Conservation (phyloP, 805 yeast genomes). For the Blastobotrys muscicola region DNA sequence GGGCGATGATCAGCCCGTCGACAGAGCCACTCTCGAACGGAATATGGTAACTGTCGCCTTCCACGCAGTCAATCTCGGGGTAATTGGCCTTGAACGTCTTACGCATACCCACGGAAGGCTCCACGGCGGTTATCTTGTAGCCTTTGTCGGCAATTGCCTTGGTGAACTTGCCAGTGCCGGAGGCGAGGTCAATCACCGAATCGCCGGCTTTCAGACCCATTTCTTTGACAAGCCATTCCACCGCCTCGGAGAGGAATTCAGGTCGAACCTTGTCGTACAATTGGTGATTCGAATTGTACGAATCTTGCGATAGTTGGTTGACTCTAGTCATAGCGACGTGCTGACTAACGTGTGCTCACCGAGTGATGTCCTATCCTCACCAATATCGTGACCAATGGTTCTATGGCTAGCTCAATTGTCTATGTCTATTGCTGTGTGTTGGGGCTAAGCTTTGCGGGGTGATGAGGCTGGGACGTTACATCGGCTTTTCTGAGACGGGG, state of each 20-base stretch:
- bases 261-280: slow-evolving; percentile 47
- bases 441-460: no score
- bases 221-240: slow-evolving; percentile 34
- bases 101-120: slow-evolving; percentile 52
- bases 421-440: no score
- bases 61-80: slow-evolving; percentile 32
- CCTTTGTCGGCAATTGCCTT: slow-evolving; percentile 33
- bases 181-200: slow-evolving; percentile 41
- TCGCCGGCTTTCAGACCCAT: slow-evolving; percentile 28
- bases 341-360: no score
- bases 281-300: slow-evolving; percentile 45
- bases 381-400: no score
- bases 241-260: slow-evolving; percentile 35
- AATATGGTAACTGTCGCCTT: slow-evolving; percentile 39
- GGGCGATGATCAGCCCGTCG: slow-evolving; percentile 47
- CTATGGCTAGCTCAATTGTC: no score
- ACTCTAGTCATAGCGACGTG: no score
- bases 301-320: slow-evolving; percentile 13
- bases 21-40: slow-evolving; percentile 37
- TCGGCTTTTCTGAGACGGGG: not conserved
- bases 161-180: slow-evolving; percentile 61
- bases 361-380: no score
- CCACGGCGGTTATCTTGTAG: slow-evolving; percentile 39
- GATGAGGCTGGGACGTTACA: slow-evolving; percentile 4
- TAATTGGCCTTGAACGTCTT: slow-evolving; percentile 36